Conservation (phyloP, 179 eudicot genomes). For the Amaranthus tricolor region DNA sequence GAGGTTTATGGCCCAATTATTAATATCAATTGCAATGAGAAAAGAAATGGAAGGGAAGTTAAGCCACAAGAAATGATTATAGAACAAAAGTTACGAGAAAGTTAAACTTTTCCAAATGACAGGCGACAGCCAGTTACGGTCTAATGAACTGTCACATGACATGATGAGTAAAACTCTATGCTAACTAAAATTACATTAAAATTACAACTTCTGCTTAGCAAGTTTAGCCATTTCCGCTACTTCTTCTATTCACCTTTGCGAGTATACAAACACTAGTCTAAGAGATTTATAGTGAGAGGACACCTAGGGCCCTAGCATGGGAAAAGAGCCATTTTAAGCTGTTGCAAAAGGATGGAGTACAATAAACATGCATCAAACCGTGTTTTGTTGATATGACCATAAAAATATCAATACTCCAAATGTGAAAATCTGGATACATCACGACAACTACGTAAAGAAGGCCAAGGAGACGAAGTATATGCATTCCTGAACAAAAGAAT, state of each 20-base stretch:
- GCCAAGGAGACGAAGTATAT: neutral
- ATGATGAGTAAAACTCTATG: neutral
- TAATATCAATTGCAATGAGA: neutral
- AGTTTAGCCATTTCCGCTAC: neutral
- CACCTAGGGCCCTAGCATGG: neutral
- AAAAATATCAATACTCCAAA: neutral
- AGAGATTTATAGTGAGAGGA: neutral
- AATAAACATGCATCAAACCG: neutral
- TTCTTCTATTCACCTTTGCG: neutral
- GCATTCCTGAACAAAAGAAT: neutral
- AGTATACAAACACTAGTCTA: neutral
- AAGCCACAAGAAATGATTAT: neutral
- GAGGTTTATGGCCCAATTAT: neutral
- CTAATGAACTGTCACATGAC: neutral
- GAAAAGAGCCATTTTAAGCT: neutral
- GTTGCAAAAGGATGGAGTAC: neutral
- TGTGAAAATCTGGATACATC: neutral
- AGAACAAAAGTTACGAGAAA: neutral
- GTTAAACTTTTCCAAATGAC: neutral
- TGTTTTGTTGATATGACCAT: neutral
- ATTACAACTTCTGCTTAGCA: neutral
- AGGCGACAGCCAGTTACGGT: neutral
- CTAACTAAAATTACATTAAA: neutral
- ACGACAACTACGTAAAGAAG: neutral
- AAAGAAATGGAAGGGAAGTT: neutral